Evolutionary conservation across 2,329 filamentous ascomycete genomes (phyloP).

Genomic region (Macrophomina pseudophaseolina): DNA sequence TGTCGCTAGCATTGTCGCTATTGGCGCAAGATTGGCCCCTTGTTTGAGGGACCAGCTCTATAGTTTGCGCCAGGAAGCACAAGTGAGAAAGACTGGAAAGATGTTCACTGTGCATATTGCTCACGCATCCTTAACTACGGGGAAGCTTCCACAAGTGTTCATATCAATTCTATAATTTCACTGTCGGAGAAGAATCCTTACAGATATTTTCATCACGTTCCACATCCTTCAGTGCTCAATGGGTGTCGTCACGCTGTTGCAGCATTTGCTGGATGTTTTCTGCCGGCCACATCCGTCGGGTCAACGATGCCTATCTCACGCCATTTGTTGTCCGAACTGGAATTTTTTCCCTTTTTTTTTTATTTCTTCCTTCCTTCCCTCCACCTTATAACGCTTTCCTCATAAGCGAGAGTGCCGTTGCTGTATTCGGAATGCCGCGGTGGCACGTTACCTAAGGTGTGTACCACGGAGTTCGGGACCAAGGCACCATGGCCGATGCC

Average conservation of each 20-base stretch:
- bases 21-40: too few relatives aligned
- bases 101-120: neutral
- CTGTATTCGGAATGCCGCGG: neutral
- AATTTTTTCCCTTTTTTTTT: neutral
- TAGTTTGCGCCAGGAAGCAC: neutral
- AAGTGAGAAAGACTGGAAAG: slow-evolving; percentile 18
- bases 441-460: too few relatives aligned
- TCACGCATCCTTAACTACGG: neutral
- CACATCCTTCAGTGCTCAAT: too few relatives aligned
- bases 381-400: too few relatives aligned
- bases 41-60: neutral
- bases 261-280: too few relatives aligned
- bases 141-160: neutral
- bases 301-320: neutral
- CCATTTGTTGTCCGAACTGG: neutral
- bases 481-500: neutral
- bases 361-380: neutral
- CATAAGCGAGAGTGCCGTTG: neutral
- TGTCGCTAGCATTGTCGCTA: slow-evolving; percentile 8
- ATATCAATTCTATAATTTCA: too few relatives aligned
- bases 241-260: too few relatives aligned
- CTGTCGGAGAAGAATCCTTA: too few relatives aligned
- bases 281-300: neutral
- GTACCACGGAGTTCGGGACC: too few relatives aligned
- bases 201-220: too few relatives aligned